Evolutionary conservation across 2,329 filamentous ascomycete species (phyloP), one percentile per base, ranked within the genome.

Genomic region (Paramyrothecium roridum): DNA sequence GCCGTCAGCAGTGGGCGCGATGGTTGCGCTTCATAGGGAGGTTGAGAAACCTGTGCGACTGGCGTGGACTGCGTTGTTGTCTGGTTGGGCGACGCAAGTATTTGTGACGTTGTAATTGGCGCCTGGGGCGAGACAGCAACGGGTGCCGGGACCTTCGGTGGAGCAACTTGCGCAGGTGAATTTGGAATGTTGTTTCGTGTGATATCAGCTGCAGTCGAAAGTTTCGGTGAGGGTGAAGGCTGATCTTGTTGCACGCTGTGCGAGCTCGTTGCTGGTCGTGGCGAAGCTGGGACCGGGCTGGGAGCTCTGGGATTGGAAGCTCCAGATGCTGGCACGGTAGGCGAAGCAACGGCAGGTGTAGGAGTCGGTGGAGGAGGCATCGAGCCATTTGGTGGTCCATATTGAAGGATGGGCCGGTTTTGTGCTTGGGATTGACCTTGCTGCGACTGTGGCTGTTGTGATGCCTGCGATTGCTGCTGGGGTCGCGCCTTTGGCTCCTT

Each of bases 361-460:
- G 75, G 72, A 13, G 72, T 70, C 17, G 73, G 70, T 13, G 79
- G 78, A 54, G 80, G 80, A 46, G 83, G 83, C 82, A 87, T 84
- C 30, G 76, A 69, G 43, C 84, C 84, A 56, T 84, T 84, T 2
- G 84, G 83, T 45, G 85, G 85, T 0, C 85, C 85, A 65, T 88
- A 88, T 63, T 88, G 85, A 54, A 88, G 73, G 40, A 87, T 78
- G 3, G 85, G 85, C 47, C 85, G 80, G 56, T 58, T 55, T 40
- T 54, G 63, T 51, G 56, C 61, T 61, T 60, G 61, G 43, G 56
- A 51, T 45, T 57, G 64, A 66, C 61, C 21, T 59, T 57, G 65
- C 61, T 57, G 62, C 45, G 53, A 65, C n/a, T 50, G 57, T 21
- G 33, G 56, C 3, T 43, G 34, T 50, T 55, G 16, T 60, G 56